A percentile compares a stretch with the other conserved stretches of the same genome.
These are phyloP conservation scores for Aureobasidium mangrovei DNA, from an alignment of 2,329 filamentous ascomycete species.

Conservation along the genomic window DNA sequence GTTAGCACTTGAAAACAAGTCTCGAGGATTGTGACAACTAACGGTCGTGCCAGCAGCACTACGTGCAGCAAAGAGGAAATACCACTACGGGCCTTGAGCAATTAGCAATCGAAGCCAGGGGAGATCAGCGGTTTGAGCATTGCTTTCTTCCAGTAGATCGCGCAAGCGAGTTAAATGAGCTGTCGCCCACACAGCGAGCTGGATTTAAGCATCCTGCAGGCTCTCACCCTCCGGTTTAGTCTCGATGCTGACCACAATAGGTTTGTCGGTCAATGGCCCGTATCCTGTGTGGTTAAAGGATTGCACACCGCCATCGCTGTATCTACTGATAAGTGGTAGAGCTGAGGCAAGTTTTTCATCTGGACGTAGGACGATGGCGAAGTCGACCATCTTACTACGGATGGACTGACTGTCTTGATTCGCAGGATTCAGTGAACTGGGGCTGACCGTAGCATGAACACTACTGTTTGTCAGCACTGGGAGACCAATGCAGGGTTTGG, in stretches of 20 bases:
- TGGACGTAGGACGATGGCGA: not conserved
- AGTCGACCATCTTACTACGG: constrained; percentile 1
- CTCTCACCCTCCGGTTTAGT: constrained; percentile 1
- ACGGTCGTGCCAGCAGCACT: not conserved
- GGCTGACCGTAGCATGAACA: not conserved
- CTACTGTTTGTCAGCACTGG: not conserved
- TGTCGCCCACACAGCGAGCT: not conserved
- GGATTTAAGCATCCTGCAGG: not conserved
- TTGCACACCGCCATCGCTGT: not conserved
- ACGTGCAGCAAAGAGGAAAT: not conserved
- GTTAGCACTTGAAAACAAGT: too few relatives aligned
- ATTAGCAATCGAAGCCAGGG: not conserved
- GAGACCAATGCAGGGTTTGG: not conserved
- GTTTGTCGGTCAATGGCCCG: not conserved
- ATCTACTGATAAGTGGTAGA: not conserved
- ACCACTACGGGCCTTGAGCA: not conserved
- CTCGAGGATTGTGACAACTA: not conserved
- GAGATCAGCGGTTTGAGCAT: not conserved
- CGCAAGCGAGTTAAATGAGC: not conserved
- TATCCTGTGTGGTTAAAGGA: not conserved
- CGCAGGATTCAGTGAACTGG: not conserved
- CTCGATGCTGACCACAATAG: constrained; percentile 2
- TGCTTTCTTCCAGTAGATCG: not conserved
- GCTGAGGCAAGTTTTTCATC: not conserved
- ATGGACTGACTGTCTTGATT: not conserved